Evolutionary conservation across 73 alveolate genomes (phyloP), one percentile per base, ranked within the genome.

Genomic region (Uronychia setigera): DNA sequence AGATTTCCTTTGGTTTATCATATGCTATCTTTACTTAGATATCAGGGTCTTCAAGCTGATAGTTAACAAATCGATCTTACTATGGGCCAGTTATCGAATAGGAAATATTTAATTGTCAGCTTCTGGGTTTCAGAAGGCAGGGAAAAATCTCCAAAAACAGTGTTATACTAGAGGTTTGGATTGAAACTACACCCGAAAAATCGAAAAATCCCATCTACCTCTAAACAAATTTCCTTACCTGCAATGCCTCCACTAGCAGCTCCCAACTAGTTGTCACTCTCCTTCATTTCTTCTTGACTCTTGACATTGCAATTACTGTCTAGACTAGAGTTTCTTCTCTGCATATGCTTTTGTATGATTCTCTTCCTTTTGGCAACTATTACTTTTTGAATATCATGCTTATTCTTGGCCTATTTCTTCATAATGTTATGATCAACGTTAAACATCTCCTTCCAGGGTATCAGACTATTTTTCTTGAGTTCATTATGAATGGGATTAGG

Each of bases 21-120:
- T 80, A 88, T 29, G 87, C 94, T 0, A 81, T 31, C 79, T 88
- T 88, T 14, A 74, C 1, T 29, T 26, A 5, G n/a, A 76, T 31
- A 76, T 76, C 81, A 11, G 67, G 19, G n/a, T 46, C 67, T 19
- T 46, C 67, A 46, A 46, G 5, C 67, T 46, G 67, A 5, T 46
- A 5, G 19, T 46, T 19, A 46, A 19, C 5, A 19, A 46, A 46
- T 46, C 67, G 19, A n/a, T n/a, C 19, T 5, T 46, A 46, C 67
- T 11, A 46, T 46, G 19, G 67, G 67, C 67, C 67, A 46, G 67
- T 46, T 46, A 19, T 46, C 67, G 19, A 11, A 46, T 46, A 46
- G 67, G 19, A 46, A 46, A 19, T 19, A 46, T 19, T 46, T 46
- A 19, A 46, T 46, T 19, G n/a, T 19, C 67, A 5, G 19, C 19